Conservation (phyloP, 805 yeast genomes). For the Kazachstania kunashirensis region DNA sequence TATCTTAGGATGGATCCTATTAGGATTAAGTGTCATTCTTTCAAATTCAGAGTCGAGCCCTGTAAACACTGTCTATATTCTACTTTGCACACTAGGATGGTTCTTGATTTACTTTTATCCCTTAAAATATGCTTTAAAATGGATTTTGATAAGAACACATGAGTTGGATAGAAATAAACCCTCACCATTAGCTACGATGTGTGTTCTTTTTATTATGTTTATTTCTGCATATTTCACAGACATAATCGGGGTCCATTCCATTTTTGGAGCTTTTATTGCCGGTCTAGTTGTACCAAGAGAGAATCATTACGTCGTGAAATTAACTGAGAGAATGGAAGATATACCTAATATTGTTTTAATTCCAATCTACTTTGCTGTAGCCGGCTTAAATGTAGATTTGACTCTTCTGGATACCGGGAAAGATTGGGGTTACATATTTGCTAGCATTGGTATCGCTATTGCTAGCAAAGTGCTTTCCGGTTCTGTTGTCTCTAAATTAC, state of each 20-base stretch:
- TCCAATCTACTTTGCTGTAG: slow-evolving; percentile 71
- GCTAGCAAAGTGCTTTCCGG: slow-evolving; percentile 63
- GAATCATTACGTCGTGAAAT: slow-evolving; percentile 55
- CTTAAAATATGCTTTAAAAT: slow-evolving; percentile 39
- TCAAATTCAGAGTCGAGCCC: slow-evolving; percentile 61
- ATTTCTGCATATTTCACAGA: slow-evolving; percentile 70
- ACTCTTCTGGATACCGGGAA: slow-evolving; percentile 53
- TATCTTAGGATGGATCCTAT: slow-evolving; percentile 69
- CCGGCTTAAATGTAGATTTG: slow-evolving; percentile 64
- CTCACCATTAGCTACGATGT: slow-evolving; percentile 48
- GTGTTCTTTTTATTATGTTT: slow-evolving; percentile 47
- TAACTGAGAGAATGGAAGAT: slow-evolving; percentile 71
- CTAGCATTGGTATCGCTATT: slow-evolving; percentile 57
- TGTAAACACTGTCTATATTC: slow-evolving; percentile 57
- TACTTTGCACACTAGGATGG: slow-evolving; percentile 62
- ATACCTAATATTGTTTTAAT: slow-evolving; percentile 60
- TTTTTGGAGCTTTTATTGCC: slow-evolving; percentile 74
- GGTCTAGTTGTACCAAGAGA: slow-evolving; percentile 73
- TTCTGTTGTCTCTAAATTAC: slow-evolving; percentile 47
- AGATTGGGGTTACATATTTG: slow-evolving; percentile 73
- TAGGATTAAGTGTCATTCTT: slow-evolving; percentile 66
- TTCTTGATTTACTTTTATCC: slow-evolving; percentile 51
- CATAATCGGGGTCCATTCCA: slow-evolving; percentile 78
- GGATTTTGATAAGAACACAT: slow-evolving; percentile 39
- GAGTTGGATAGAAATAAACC: slow-evolving; percentile 54